phyloP scores from a whole-genome alignment of 2,329 filamentous ascomycete genomes.

The Aspergillus oerlinghausenensis region DNA sequence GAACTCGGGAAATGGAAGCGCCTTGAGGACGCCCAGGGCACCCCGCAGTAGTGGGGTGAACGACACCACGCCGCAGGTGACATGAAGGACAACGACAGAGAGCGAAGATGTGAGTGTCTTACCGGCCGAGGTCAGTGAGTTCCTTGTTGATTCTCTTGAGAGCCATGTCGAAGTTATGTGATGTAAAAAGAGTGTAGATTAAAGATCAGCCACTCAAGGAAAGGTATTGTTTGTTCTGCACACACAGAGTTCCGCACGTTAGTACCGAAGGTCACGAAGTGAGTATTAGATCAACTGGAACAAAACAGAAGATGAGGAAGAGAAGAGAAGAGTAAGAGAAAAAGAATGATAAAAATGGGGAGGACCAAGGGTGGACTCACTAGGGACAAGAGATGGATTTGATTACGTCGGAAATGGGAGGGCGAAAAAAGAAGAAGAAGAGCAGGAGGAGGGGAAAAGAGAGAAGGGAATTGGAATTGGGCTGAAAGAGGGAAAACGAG shows the following conservation, averaged over 20 bases:
- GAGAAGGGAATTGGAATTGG: conserved; percentile 14
- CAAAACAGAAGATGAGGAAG: neutral
- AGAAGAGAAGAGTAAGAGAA: conserved; percentile 10
- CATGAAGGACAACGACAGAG: conserved; percentile 1
- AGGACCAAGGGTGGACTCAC: conserved; percentile 6
- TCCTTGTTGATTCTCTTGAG: conserved; percentile 53
- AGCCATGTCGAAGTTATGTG: conserved; percentile 38
- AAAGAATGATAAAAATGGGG: conserved; percentile 7
- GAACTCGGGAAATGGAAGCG: conserved; percentile 6
- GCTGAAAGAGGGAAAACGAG: conserved; percentile 11
- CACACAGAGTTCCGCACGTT: conserved; percentile 8
- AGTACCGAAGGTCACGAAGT: neutral
- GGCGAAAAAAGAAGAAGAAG: conserved; percentile 25
- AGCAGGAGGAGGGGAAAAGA: conserved; percentile 18
- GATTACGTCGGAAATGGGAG: conserved; percentile 31
- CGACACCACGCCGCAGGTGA: conserved; percentile 1
- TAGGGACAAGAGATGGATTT: conserved; percentile 3
- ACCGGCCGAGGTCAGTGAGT: conserved; percentile 50
- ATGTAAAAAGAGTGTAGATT: conserved; percentile 5
- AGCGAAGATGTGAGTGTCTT: conserved; percentile 23
- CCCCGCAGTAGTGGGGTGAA: conserved; percentile 22
- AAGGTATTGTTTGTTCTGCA: conserved; percentile 17
- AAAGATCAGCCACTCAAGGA: conserved; percentile 4
- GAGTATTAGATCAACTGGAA: neutral
- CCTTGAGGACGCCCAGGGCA: conserved; percentile 4